Evolutionary conservation across 352 stramenopile species (phyloP), one percentile per base, ranked within the genome.

Genomic region (Globisporangium lucens): DNA sequence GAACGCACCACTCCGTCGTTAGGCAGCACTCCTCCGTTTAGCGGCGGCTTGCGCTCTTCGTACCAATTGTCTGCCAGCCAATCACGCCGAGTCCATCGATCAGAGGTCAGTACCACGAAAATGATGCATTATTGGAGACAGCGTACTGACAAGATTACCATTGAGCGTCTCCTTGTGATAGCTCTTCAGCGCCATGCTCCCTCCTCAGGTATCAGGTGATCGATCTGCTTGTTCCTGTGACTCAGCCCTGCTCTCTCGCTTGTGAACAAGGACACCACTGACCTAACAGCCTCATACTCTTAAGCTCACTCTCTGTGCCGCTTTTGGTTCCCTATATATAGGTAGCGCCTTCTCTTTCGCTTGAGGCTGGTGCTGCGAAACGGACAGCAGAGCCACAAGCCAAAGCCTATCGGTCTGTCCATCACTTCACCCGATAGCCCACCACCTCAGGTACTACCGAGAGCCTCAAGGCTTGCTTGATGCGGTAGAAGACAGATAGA

Each of bases 101-200:
- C 22, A 29, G 52, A 17, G 13, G 56, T 62, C 33, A 65, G 17
- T 22, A 24, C 15, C 9, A 4, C 2, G 6, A n/a, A 24, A 3
- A 51, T 17, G 41, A 49, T 15, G 5, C 41, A 17, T 49, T 17
- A 15, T 49, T 0, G 17, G 4, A 33, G 30, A 33, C 30, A 13
- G 4, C 4, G 20, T 4, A 20, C 15, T 9, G 17, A 49, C 41
- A 20, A 6, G 5, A 10, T 7, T 53, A 89, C 83, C 85, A 76
- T 91, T 91, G 5, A 91, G 68, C 43, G 82, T 93, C 70, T 91
- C 85, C 27, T 79, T 76, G 72, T 93, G 83, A 57, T 89, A 93
- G 70, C 83, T 93, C 69, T 93, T 93, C 41, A 93, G 74, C 60
- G 83, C 82, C 85, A 91, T 51, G 17, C 17, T 51, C 43, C 9